Percentiles rank a stretch among this genome's conserved stretches.
phyloP scores from a whole-genome alignment of 164 flowering plant genomes.

The Annona cherimola region DNA sequence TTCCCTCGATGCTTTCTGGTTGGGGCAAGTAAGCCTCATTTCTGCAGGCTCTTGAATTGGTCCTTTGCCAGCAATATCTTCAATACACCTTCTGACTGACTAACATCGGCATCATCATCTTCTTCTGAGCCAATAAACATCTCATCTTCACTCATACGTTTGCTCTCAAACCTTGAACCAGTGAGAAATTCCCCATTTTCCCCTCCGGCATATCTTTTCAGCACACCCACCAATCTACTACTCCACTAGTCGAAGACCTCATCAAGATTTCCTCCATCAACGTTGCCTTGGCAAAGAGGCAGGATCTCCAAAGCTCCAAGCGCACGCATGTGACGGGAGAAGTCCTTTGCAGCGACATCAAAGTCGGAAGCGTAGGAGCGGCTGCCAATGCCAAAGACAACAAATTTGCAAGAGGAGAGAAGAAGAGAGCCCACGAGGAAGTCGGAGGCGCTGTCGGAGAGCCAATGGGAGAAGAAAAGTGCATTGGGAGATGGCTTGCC shows the following conservation, averaged over 20 bases:
- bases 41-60: no score
- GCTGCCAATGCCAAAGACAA: constrained; percentile 92
- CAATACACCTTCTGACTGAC: no score
- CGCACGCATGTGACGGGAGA: constrained; percentile 45
- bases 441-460: constrained; percentile 74
- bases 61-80: no score
- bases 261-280: constrained; percentile 70
- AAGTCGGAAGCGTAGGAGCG: constrained; percentile 62
- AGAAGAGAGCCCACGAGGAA: constrained; percentile 73
- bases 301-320: constrained; percentile 69
- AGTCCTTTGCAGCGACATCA: constrained; percentile 61
- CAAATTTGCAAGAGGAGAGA: constrained; percentile 57
- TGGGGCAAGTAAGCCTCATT: no score
- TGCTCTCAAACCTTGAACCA: constrained; percentile 19
- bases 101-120: constrained; percentile 23
- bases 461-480: constrained; percentile 64
- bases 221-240: constrained; percentile 32
- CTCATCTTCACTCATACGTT: constrained; percentile 33
- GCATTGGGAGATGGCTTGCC: constrained; percentile 59
- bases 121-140: constrained; percentile 23
- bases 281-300: constrained; percentile 62
- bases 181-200: constrained; percentile 19
- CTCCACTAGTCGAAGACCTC: constrained; percentile 70
- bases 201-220: constrained; percentile 38
- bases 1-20: no score